Base-by-base conservation (phyloP, 352 stramenopile genomes). In the Globisporangium emineosum region DNA sequence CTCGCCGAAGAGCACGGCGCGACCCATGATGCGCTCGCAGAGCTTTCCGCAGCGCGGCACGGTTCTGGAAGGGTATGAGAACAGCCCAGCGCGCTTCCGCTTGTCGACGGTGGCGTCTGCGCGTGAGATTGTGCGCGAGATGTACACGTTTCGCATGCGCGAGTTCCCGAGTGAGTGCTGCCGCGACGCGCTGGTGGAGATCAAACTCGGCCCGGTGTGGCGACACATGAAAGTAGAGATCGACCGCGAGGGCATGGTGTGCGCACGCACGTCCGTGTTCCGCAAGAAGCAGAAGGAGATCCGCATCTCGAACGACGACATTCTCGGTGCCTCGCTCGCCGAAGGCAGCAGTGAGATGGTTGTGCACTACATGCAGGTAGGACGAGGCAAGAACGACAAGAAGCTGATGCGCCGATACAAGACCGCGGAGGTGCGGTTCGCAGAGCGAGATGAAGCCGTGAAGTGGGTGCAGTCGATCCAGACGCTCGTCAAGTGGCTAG, bases 361-460 rank as follows among this genome's bases (percentile, higher is more conserved):
- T 9, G 45, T 93, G 25, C 81, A 93, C 67, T 91, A 71, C 52
- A 91, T 93, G 82, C 70, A 74, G 2, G 76, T 76, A 19, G 85
- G 82, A 6, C 63, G 49, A 10, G 82, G 84, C 30, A 79, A 79
- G 40, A 65, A 79, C 40, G 72, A 91, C n/a, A 75, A 73, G 15
- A 75, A 78, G 30, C 67, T 91, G 7, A 74, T 77, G 77, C 80
- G 84, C 17, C 67, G 70, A 32, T 90, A 91, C 66, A 70, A 72
- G 30, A 77, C 66, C 0, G 15, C 81, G 19, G 66, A 72, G 2
- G 32, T 91, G 27, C 72, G 75, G 3, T 87, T 88, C 32, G 19
- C 47, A 15, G 71, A 69, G 10, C 57, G 66, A 2, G 49, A 57
- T 4, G 77, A 67, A 4, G 73, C 78, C 0, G 54, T 68, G 8